Evolutionary conservation across 306 rosid species (phyloP).

Genomic region (apple (Malus domestica)): ASM211411v1 NC_041799.1:6361501-6362000

Average conservation of each 20-base stretch:
- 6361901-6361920: not conserved
- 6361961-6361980: not conserved
- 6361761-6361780: not conserved
- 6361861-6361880: not conserved
- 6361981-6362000: not conserved
- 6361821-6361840: not conserved
- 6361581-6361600: not conserved
- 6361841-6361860: not conserved
- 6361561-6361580: not conserved
- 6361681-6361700: not conserved
- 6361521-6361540: not conserved
- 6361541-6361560: not conserved
- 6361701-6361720: not conserved
- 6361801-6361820: not conserved
- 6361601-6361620: not conserved
- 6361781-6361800: slow-evolving; percentile 1
- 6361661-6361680: not conserved
- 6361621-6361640: not conserved
- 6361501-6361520: not conserved
- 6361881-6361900: not conserved
- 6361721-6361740: not conserved
- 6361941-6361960: not conserved
- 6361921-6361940: slow-evolving; percentile 11
- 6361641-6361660: not conserved
- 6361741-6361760: not conserved